A percentile compares a stretch with the other conserved stretches of the same genome.
Evolutionary conservation across 2,329 filamentous ascomycete genomes (phyloP).

Genomic region (Colletotrichum zoysiae): DNA sequence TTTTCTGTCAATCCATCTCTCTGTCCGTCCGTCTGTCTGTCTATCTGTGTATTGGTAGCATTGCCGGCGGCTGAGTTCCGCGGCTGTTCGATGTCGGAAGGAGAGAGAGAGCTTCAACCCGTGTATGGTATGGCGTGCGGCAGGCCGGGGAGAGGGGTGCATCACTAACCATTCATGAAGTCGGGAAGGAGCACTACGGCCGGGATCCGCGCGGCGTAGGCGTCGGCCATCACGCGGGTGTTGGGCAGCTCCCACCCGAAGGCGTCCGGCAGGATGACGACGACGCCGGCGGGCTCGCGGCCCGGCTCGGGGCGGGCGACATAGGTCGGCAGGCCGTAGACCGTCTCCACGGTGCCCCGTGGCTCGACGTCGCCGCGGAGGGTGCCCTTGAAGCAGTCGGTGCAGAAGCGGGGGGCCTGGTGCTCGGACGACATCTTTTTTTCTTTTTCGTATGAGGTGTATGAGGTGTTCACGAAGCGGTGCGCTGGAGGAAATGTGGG

Average conservation of each 20-base stretch:
- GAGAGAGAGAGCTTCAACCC: no score
- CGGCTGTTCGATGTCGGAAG: background rate
- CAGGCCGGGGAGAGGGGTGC: no score
- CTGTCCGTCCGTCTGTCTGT: no score
- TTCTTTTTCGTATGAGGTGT: no score
- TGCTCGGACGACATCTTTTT: slow-evolving; percentile 11
- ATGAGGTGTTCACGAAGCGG: background rate
- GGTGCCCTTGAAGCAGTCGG: slow-evolving; percentile 44
- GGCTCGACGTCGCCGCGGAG: slow-evolving; percentile 41
- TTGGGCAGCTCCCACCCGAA: slow-evolving; percentile 69
- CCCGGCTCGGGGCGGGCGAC: slow-evolving; percentile 44
- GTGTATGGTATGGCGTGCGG: no score
- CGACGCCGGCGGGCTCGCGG: slow-evolving; percentile 56
- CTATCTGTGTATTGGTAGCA: background rate
- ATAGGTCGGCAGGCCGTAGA: slow-evolving; percentile 46
- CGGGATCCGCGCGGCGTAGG: slow-evolving; percentile 63
- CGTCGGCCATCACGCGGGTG: slow-evolving; percentile 64
- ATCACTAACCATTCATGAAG: slow-evolving; percentile 61
- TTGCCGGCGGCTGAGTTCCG: background rate
- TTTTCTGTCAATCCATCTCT: background rate
- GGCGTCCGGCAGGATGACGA: slow-evolving; percentile 67
- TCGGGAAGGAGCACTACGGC: slow-evolving; percentile 68
- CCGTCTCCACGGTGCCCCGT: slow-evolving; percentile 44
- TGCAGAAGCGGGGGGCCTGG: slow-evolving; percentile 40
- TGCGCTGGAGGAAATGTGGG: background rate